phyloP scores from a whole-genome alignment of 2,329 filamentous ascomycete genomes.

The Catunica adiposa region DNA sequence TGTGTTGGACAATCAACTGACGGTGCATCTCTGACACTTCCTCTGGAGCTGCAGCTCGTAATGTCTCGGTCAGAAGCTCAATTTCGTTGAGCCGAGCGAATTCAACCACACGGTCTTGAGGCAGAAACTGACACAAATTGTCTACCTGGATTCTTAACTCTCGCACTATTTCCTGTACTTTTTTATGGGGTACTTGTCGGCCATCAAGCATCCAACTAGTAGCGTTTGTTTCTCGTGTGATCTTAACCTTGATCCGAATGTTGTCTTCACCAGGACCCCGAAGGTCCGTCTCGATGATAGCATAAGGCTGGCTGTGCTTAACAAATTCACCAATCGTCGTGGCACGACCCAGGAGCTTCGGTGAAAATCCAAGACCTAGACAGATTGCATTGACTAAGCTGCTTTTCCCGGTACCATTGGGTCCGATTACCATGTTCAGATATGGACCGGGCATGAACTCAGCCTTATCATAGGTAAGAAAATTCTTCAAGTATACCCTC shows the following conservation, averaged over 20 bases:
- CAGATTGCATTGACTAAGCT: conserved; percentile 95
- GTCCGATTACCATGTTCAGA: conserved; percentile 95
- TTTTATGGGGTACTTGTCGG: conserved; percentile 41
- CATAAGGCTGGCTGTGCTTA: conserved; percentile 67
- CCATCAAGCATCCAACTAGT: conserved; percentile 66
- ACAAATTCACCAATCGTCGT: conserved; percentile 79
- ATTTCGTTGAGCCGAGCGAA: conserved; percentile 74
- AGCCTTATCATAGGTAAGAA: conserved; percentile 85
- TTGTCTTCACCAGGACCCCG: conserved; percentile 49
- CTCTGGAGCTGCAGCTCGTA: conserved; percentile 69
- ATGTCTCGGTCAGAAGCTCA: conserved; percentile 68
- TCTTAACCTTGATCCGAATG: conserved; percentile 55
- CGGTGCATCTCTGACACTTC: conserved; percentile 69
- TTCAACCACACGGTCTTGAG: conserved; percentile 88
- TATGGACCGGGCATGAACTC: conserved; percentile 85
- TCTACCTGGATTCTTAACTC: conserved; percentile 84
- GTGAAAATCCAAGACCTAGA: conserved; percentile 70
- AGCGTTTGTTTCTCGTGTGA: conserved; percentile 68
- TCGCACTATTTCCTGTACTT: conserved; percentile 49
- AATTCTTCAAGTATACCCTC: conserved; percentile 69
- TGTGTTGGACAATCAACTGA: conserved; percentile 53
- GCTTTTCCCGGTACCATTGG: conserved; percentile 97
- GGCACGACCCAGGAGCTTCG: conserved; percentile 69
- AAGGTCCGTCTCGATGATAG: conserved; percentile 81
- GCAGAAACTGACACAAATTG: conserved; percentile 92